phyloP scores from a whole-genome alignment of 1,139 yeast genomes.

The Pichiaceae sp. region DNA sequence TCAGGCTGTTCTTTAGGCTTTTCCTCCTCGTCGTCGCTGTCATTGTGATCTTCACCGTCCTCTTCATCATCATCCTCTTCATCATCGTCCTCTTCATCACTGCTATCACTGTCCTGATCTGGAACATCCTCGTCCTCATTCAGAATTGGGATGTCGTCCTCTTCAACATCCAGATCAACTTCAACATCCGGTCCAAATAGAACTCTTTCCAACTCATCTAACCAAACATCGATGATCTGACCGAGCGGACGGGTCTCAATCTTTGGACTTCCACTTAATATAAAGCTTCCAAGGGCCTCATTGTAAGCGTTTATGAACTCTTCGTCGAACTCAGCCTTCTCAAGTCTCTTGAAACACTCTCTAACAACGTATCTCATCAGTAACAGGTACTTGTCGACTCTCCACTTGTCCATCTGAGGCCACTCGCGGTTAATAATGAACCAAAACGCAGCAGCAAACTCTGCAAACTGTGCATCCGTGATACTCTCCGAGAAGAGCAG shows the following conservation, averaged over 20 bases:
- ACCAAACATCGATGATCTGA: constrained; percentile 75
- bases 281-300: constrained; percentile 28
- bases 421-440: constrained; percentile 71
- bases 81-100: constrained; percentile 9
- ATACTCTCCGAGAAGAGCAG: constrained; percentile 41
- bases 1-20: constrained; percentile 15
- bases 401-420: constrained; percentile 77
- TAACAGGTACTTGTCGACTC: constrained; percentile 78
- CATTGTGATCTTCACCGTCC: constrained; percentile 3
- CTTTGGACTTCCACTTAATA: constrained; percentile 46
- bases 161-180: constrained; percentile 13
- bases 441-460: constrained; percentile 78
- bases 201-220: constrained; percentile 76
- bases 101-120: constrained; percentile 21
- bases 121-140: constrained; percentile 8
- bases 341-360: constrained; percentile 53
- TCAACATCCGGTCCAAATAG: constrained; percentile 35
- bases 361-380: constrained; percentile 70
- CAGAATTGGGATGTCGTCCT: constrained; percentile 1
- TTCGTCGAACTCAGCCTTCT: constrained; percentile 48
- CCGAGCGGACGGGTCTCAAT: constrained; percentile 73
- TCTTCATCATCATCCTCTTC: constrained; percentile 14
- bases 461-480: constrained; percentile 31
- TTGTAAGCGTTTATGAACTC: constrained; percentile 39
- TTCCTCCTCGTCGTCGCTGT: constrained; percentile 6